A percentile compares a stretch with the other conserved stretches of the same genome.
phyloP scores from a whole-genome alignment of 2,329 filamentous ascomycete genomes.

The Pseudocercospora pini-densiflorae region DNA sequence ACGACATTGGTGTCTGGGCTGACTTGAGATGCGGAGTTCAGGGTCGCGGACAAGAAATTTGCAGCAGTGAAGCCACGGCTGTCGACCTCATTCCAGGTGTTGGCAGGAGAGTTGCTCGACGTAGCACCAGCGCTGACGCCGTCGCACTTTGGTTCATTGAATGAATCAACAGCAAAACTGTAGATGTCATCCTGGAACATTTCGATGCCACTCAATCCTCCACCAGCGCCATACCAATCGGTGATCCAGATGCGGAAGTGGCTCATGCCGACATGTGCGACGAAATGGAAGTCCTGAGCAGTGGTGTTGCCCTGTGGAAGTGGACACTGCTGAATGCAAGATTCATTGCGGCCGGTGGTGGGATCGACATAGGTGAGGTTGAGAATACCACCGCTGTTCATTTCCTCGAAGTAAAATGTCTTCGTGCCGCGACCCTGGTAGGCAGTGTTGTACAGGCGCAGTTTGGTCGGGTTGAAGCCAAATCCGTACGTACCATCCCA shows the following conservation, averaged over 20 bases:
- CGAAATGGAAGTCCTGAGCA: slow-evolving; percentile 90
- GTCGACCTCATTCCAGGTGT: slow-evolving; percentile 70
- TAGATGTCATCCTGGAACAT: slow-evolving; percentile 73
- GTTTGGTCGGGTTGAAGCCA: slow-evolving; percentile 82
- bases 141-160: slow-evolving; percentile 86
- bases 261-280: slow-evolving; percentile 86
- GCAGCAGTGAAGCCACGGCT: slow-evolving; percentile 69
- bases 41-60: slow-evolving; percentile 73
- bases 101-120: slow-evolving; percentile 62
- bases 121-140: slow-evolving; percentile 65
- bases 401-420: slow-evolving; percentile 82
- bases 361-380: slow-evolving; percentile 90
- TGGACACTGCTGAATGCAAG: slow-evolving; percentile 84
- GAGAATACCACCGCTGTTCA: slow-evolving; percentile 90
- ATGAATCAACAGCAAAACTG: slow-evolving; percentile 80
- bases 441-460: slow-evolving; percentile 87
- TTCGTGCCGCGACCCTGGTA: slow-evolving; percentile 80
- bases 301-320: slow-evolving; percentile 69
- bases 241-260: slow-evolving; percentile 83
- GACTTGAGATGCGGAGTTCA: slow-evolving; percentile 54
- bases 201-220: slow-evolving; percentile 83
- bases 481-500: slow-evolving; percentile 86
- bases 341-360: slow-evolving; percentile 63
- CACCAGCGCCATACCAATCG: slow-evolving; percentile 84
- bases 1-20: slow-evolving; percentile 68